These are phyloP conservation scores for Fusarium floridanum DNA, from an alignment of 2,329 filamentous ascomycete genomes.

Conservation along the genomic window DNA sequence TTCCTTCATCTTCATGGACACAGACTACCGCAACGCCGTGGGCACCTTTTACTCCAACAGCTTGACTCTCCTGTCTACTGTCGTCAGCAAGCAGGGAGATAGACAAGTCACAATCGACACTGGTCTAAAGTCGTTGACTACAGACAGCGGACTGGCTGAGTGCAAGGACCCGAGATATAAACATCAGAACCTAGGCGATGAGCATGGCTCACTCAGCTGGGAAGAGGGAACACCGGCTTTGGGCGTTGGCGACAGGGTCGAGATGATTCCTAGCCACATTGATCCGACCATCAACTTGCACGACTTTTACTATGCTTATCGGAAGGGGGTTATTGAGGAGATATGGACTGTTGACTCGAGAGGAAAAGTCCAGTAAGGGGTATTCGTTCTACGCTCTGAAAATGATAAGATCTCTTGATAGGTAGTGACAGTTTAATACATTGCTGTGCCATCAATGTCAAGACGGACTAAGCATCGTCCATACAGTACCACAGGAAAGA, in stretches of 20 bases:
- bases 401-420: no score
- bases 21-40: slow-evolving; percentile 66
- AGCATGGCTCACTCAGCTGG: slow-evolving; percentile 34
- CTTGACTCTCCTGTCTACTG: slow-evolving; percentile 20
- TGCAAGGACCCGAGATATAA: slow-evolving; percentile 30
- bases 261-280: slow-evolving; percentile 41
- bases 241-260: slow-evolving; percentile 22
- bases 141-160: slow-evolving; percentile 33
- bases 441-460: not conserved
- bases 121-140: slow-evolving; percentile 30
- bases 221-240: slow-evolving; percentile 13
- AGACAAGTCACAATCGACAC: slow-evolving; percentile 36
- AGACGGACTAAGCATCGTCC: not conserved
- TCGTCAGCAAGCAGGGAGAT: slow-evolving; percentile 34
- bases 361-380: slow-evolving; percentile 33
- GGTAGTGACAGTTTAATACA: not conserved
- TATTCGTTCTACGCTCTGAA: not conserved
- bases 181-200: slow-evolving; percentile 25
- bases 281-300: slow-evolving; percentile 39
- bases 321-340: slow-evolving; percentile 22
- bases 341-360: slow-evolving; percentile 35
- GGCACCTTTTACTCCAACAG: slow-evolving; percentile 63
- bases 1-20: slow-evolving; percentile 70
- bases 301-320: slow-evolving; percentile 34
- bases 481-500: not conserved